Base-by-base conservation (phyloP, 805 yeast species). In the Candida koratica region DNA sequence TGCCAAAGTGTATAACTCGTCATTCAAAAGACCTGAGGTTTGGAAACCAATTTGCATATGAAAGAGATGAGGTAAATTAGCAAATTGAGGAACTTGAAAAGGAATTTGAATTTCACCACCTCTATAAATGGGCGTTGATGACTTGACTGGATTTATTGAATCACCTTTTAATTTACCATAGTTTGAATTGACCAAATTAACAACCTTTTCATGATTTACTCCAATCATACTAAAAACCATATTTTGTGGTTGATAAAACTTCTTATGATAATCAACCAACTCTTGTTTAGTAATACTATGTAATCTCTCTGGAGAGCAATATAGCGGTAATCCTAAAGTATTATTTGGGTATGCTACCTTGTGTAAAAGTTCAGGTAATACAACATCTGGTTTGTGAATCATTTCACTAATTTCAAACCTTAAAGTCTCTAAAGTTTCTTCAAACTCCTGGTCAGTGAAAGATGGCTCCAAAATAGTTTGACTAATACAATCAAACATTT, bases 1-100 rank as follows among this genome's bases (percentile, higher is more conserved):
- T 2, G 97, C 96, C 25, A 88, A 66, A 1, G 95, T 94, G 52
- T 93, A 93, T 28, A 89, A 78, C 49, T 93, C 97, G 13, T 85
- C 86, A 53, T 84, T 81, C 34, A 77, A 74, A 20, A 88, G 81
- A 1, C 96, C 82, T 2, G 84, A 68, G 16, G 97, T 95, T 57
- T 93, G 90, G 55, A 84, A 93, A 1, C 84, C 95, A 24, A 93
- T 71, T 56, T 86, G 86, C 51, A 90, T 72, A 56, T 90, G 95
- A 43, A 80, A 82, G 44, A 89, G 77, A 45, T 85, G 90, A 8
- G 93, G 90, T 39, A 78, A 65, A 52, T 75, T 75, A 18, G 61
- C 49, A 43, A 56, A 61, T 8, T 64, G 39, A 13, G 71, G 71
- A 6, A 61, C 58, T 34, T 61, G 65, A 48, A 53, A 59, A 12